These are phyloP conservation scores for Jamesozyma hellenica DNA, from an alignment of 805 yeast species.

Conservation along the genomic window DNA sequence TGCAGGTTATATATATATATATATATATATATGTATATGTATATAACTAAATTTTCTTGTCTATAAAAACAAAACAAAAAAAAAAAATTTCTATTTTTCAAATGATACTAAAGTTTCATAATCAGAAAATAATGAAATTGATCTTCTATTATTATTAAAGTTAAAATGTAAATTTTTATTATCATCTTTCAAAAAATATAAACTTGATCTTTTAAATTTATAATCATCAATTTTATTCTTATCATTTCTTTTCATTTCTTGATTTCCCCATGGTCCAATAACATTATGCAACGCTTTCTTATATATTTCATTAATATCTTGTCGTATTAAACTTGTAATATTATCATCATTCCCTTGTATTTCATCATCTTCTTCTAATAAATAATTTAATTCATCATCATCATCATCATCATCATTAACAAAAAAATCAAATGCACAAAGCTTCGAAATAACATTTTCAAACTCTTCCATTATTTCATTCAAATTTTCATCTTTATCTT, in stretches of 20 bases:
- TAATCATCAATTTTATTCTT: neutral
- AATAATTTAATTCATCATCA: constrained; percentile 19
- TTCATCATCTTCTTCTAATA: constrained; percentile 9
- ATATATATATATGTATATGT: neutral
- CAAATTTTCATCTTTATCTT: constrained; percentile 8
- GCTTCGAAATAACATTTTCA: constrained; percentile 24
- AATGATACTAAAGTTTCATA: constrained; percentile 8
- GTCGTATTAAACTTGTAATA: too few relatives aligned
- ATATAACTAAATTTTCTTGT: constrained; percentile 3
- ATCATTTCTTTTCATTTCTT: neutral
- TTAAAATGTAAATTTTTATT: neutral
- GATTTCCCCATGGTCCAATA: constrained; percentile 3
- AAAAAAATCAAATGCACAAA: constrained; percentile 10
- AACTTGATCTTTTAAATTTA: constrained; percentile 2
- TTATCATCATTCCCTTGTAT: constrained; percentile 1
- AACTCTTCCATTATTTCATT: constrained; percentile 12
- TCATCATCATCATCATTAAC: constrained; percentile 1
- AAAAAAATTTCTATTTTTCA: constrained; percentile 1
- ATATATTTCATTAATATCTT: constrained; percentile 13
- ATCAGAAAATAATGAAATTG: constrained; percentile 9
- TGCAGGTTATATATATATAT: too few relatives aligned
- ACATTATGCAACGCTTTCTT: constrained; percentile 14
- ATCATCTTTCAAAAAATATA: constrained; percentile 2
- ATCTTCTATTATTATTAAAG: constrained; percentile 4
- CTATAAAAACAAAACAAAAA: constrained; percentile 1